phyloP scores from a whole-genome alignment of 2,329 filamentous ascomycete genomes.

The Ophiostoma sp. region DNA sequence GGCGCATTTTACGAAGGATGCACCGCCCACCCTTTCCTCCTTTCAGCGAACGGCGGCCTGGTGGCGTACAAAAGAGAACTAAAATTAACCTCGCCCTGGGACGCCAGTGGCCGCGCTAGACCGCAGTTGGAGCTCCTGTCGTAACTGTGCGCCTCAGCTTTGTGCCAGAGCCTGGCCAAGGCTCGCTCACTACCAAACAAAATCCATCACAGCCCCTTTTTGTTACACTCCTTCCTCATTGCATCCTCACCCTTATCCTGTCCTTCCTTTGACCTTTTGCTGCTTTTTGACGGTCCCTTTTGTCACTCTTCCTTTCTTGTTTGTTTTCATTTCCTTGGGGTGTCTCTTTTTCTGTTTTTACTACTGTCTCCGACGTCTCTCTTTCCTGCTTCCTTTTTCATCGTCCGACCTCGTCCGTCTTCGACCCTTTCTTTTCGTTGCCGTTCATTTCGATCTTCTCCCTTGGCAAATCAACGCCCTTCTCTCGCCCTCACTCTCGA shows the following conservation, averaged over 20 bases:
- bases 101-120: neutral
- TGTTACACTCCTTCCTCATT: neutral
- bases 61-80: neutral
- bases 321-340: neutral
- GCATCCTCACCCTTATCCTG: neutral
- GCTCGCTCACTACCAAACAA: neutral
- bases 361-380: neutral
- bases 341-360: neutral
- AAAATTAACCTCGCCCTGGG: conserved; percentile 19
- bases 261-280: neutral
- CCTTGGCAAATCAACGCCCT: neutral
- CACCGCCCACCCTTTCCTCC: too few relatives aligned
- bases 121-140: neutral
- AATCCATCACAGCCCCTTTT: conserved; percentile 23
- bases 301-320: neutral
- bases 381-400: neutral
- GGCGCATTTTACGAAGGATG: neutral
- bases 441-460: neutral
- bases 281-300: neutral
- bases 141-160: conserved; percentile 18
- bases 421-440: neutral
- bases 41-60: neutral
- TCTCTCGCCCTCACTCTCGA: neutral
- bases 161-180: neutral
- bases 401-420: neutral